Percentiles rank a stretch among this genome's conserved stretches.
phyloP scores from a whole-genome alignment of 352 stramenopile species.

The Phytophthora sp. region DNA sequence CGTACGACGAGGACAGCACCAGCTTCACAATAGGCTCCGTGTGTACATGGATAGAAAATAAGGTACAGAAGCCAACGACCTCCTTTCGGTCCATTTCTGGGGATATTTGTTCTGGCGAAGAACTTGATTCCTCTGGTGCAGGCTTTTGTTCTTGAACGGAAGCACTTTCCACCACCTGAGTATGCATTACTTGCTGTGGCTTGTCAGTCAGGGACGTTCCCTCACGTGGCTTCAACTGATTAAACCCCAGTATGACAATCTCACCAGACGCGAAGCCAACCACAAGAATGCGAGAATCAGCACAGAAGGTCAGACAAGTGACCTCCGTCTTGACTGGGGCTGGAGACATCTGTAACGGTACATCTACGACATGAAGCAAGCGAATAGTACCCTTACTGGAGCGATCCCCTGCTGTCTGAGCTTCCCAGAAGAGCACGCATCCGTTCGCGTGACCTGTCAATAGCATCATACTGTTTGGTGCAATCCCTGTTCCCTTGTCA shows the following conservation, averaged over 20 bases:
- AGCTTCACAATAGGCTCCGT: slow-evolving; percentile 60
- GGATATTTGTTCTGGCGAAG: background rate
- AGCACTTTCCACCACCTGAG: background rate
- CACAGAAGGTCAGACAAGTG: slow-evolving; percentile 57
- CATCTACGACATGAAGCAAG: slow-evolving; percentile 62
- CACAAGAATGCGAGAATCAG: slow-evolving; percentile 48
- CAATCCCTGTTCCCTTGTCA: slow-evolving; percentile 30
- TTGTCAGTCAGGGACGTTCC: background rate
- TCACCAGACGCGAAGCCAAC: slow-evolving; percentile 65
- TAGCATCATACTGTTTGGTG: slow-evolving; percentile 55
- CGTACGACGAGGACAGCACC: slow-evolving; percentile 53
- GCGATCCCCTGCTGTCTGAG: slow-evolving; percentile 49
- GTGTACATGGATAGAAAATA: slow-evolving; percentile 69
- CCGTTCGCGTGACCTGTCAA: slow-evolving; percentile 67
- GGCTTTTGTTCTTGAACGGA: background rate
- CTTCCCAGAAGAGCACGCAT: slow-evolving; percentile 68
- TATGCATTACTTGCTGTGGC: background rate
- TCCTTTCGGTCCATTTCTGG: slow-evolving; percentile 24
- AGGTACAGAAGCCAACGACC: slow-evolving; percentile 42
- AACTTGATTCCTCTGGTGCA: background rate
- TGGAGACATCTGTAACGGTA: slow-evolving; percentile 42
- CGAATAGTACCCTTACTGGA: slow-evolving; percentile 60
- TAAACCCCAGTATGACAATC: slow-evolving; percentile 60
- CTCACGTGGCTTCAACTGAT: slow-evolving; percentile 21
- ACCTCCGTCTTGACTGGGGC: slow-evolving; percentile 45